Evolutionary conservation across 2,329 filamentous ascomycete species (phyloP), one percentile per base, ranked within the genome.

Genomic region (Aspergillus aculeatinus): DNA sequence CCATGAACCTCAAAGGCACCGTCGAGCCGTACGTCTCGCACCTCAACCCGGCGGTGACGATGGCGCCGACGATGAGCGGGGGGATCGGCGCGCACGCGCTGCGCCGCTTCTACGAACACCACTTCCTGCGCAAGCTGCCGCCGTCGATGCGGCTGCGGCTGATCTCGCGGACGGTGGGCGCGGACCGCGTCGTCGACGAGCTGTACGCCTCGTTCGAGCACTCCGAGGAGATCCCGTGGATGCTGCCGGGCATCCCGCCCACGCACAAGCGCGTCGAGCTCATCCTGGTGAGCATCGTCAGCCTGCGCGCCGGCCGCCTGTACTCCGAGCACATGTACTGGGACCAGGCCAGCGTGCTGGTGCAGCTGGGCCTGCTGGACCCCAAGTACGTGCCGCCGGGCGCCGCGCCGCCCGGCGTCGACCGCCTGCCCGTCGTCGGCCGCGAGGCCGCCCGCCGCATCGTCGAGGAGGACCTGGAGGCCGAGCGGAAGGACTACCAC

Each of bases 121-220:
- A 82, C 69, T 87, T 88, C 74, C 76, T 84, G 6, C 78, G 79
- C 0, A 76, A 76, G 35, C 78, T 83, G 0, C 82, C 82, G 1
- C 78, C 79, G 0, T 82, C 81, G 1, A 75, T 83, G 65, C 77
- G 78, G 44, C 78, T 85, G 60, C 81, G 80, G 11, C 78, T 88
- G 2, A 70, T 88, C 4, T 84, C 81, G 2, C 82, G 85, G 6
- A 88, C 85, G 0, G 76, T 84, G 3, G 85, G 85, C 19, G 76
- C 78, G 0, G 84, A 87, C 64, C 80, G 83, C 27, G 76, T 87
- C n/a, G 85, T 87, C 11, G 85, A 88, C 65, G 85, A 88, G 67
- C 74, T 87, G 19, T 80, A 82, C 63, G 69, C 85, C 6, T 77
- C 80, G 0, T 86, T 87, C 68, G 81, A 81, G 58, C 85, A 88